phyloP scores from a whole-genome alignment of 208 protist species.

The Acanthamoeba comandoni region DNA sequence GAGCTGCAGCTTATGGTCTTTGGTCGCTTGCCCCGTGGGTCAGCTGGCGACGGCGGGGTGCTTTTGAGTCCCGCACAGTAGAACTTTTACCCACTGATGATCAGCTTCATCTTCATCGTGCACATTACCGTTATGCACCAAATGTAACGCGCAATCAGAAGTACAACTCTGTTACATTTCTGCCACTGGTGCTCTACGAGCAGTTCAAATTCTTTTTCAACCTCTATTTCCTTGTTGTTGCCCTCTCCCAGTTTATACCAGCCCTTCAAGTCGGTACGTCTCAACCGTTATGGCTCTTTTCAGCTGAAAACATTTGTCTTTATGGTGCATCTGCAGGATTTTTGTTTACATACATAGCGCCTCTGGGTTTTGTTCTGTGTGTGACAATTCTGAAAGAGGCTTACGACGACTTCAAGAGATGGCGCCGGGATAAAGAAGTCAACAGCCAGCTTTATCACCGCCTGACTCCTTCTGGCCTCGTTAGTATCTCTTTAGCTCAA shows the following conservation, averaged over 20 bases:
- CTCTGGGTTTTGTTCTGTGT: slow-evolving; percentile 92
- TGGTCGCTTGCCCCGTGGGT: too few relatives aligned
- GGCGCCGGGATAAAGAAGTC: slow-evolving; percentile 90
- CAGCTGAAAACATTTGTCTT: background rate
- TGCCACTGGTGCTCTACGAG: slow-evolving; percentile 85
- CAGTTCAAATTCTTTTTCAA: slow-evolving; percentile 87
- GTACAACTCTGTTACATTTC: slow-evolving; percentile 87
- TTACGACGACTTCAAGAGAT: slow-evolving; percentile 95
- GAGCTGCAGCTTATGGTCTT: too few relatives aligned
- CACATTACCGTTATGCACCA: slow-evolving; percentile 51
- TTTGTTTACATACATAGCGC: slow-evolving; percentile 95
- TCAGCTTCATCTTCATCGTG: too few relatives aligned
- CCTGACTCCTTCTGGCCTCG: slow-evolving; percentile 15
- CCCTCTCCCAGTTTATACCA: slow-evolving; percentile 88
- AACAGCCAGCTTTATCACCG: slow-evolving; percentile 83
- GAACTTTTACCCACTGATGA: too few relatives aligned
- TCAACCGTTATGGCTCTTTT: slow-evolving; percentile 60
- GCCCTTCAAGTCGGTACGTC: slow-evolving; percentile 85
- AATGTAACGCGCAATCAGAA: slow-evolving; percentile 89
- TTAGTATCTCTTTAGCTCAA: background rate
- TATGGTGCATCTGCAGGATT: slow-evolving; percentile 87
- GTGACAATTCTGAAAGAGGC: slow-evolving; percentile 94
- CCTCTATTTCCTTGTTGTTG: slow-evolving; percentile 88
- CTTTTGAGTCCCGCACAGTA: too few relatives aligned
- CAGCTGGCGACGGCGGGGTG: too few relatives aligned